These are phyloP conservation scores for Zanthoxylum bungeanum DNA, from an alignment of 345 rosid genomes.

Conservation along the genomic window DNA sequence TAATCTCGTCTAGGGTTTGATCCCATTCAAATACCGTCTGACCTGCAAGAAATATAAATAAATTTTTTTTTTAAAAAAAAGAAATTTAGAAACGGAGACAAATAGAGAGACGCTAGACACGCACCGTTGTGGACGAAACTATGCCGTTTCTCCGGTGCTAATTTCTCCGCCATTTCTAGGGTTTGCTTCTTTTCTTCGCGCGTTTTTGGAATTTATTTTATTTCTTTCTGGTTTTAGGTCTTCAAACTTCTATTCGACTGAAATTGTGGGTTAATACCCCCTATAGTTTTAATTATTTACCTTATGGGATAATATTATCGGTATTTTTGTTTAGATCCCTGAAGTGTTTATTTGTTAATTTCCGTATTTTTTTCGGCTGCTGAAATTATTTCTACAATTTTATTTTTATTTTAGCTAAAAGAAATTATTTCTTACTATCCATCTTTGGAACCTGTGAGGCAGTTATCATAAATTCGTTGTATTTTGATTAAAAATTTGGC, in stretches of 20 bases:
- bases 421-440: no score
- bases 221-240: not conserved
- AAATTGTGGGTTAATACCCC: not conserved
- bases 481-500: no score
- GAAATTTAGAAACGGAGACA: not conserved
- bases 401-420: no score
- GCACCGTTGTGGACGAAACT: constrained; percentile 48
- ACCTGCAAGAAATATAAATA: constrained; percentile 29
- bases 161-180: constrained; percentile 51
- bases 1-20: constrained; percentile 87
- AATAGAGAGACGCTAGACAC: not conserved
- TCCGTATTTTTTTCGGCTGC: no score
- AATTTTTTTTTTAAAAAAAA: not conserved
- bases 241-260: constrained; percentile 16
- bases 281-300: not conserved
- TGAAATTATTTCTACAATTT: no score
- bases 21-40: constrained; percentile 93
- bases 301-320: no score
- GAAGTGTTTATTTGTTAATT: no score
- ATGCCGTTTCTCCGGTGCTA: constrained; percentile 68
- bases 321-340: no score
- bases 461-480: no score
- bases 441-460: no score
- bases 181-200: constrained; percentile 1
- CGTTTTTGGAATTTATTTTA: constrained; percentile 6